Evolutionary conservation across 202 grass and related monocot species (phyloP).

Genomic region (Setaria viridis): DNA sequence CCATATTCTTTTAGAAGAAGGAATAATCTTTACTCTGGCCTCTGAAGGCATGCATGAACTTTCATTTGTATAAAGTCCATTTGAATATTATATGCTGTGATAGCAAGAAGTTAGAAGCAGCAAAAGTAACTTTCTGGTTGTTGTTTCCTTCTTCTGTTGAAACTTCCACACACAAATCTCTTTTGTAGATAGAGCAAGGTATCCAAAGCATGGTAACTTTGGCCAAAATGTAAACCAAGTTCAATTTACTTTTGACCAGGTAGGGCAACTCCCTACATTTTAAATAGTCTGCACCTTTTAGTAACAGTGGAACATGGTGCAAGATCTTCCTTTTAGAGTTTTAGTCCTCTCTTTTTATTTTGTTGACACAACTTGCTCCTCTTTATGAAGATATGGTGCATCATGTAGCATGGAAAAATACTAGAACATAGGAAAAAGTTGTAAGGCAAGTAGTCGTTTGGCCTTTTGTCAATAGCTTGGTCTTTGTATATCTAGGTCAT

Average conservation of each 20-base stretch:
- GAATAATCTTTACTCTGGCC: no score
- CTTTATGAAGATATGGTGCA: neutral
- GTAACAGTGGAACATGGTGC: no score
- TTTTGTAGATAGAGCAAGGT: no score
- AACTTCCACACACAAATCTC: neutral
- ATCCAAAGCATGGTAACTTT: neutral
- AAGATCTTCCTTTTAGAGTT: neutral
- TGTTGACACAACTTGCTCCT: neutral
- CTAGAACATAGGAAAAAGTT: neutral
- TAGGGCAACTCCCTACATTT: neutral
- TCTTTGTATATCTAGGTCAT: neutral
- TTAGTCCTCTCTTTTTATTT: neutral
- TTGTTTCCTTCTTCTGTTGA: neutral
- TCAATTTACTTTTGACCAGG: neutral
- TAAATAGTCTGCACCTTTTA: neutral
- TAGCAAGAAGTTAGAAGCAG: neutral
- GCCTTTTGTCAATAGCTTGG: neutral
- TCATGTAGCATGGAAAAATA: neutral
- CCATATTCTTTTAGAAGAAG: no score
- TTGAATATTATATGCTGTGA: neutral
- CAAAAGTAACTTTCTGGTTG: neutral
- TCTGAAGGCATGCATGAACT: no score
- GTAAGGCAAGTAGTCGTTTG: neutral
- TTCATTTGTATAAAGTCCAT: no score
- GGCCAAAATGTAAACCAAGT: constrained; percentile 3